Evolutionary conservation across 2,329 filamentous ascomycete genomes (phyloP).

Genomic region (Elsinoe ampelina): DNA sequence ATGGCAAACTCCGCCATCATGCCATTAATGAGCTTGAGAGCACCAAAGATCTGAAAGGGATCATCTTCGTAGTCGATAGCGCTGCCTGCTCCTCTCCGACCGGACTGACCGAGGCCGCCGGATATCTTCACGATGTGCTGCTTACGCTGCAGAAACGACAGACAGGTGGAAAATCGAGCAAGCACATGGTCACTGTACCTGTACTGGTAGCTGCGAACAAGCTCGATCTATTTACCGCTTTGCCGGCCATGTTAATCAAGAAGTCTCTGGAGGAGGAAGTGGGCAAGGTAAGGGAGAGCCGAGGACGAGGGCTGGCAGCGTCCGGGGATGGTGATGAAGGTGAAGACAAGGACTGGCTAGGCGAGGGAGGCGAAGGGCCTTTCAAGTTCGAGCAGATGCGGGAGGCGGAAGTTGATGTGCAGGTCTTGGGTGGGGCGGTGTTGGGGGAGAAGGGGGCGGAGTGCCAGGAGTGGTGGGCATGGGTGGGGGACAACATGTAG

Average conservation of each 20-base stretch:
- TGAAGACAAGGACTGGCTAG: constrained; percentile 68
- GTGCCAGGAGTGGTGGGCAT: constrained; percentile 78
- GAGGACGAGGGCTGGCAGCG: constrained; percentile 72
- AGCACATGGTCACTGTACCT: constrained; percentile 52
- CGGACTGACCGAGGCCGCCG: constrained; percentile 61
- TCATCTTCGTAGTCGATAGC: constrained; percentile 87
- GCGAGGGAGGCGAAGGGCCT: constrained; percentile 64
- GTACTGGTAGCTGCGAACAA: constrained; percentile 90
- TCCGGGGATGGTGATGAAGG: constrained; percentile 67
- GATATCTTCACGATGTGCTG: constrained; percentile 84
- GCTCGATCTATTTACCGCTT: constrained; percentile 85
- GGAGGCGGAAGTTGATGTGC: constrained; percentile 70
- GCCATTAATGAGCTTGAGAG: constrained; percentile 47
- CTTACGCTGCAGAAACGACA: constrained; percentile 68
- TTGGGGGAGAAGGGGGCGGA: constrained; percentile 52
- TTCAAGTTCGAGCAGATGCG: constrained; percentile 77
- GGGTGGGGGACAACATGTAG: constrained; percentile 71
- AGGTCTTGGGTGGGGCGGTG: constrained; percentile 67
- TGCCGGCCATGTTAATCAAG: constrained; percentile 69
- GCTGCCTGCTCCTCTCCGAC: constrained; percentile 29
- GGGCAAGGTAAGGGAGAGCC: constrained; percentile 63
- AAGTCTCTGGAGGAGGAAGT: constrained; percentile 71
- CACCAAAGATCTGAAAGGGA: constrained; percentile 51
- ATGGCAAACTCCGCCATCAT: constrained; percentile 78
- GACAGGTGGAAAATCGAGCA: constrained; percentile 46